Conservation (phyloP, 192 early-diverging fungal species). For the Backusella circina region DNA sequence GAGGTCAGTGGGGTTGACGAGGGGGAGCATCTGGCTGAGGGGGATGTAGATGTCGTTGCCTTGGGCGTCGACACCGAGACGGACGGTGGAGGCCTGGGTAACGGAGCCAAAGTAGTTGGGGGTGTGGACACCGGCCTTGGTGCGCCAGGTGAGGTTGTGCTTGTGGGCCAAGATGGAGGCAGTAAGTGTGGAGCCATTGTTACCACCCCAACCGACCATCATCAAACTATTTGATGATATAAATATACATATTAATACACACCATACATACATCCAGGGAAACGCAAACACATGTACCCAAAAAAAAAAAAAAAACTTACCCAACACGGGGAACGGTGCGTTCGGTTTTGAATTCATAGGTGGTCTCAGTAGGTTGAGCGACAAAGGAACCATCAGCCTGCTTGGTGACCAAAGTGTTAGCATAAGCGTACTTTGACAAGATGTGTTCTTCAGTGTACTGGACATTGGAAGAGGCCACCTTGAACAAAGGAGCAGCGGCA, state of each 20-base stretch:
- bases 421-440: conserved; percentile 84
- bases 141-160: conserved; percentile 83
- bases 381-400: conserved; percentile 63
- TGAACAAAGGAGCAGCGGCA: conserved; percentile 56
- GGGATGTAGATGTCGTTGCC: conserved; percentile 92
- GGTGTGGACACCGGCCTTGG: conserved; percentile 86
- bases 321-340: conserved; percentile 78
- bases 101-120: conserved; percentile 98
- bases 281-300: not conserved
- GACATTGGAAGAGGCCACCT: conserved; percentile 88
- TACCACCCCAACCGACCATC: conserved; percentile 99
- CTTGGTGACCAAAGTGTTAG: conserved; percentile 79
- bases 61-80: conserved; percentile 83
- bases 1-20: conserved; percentile 95
- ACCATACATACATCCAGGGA: not conserved
- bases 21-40: conserved; percentile 90
- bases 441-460: conserved; percentile 79
- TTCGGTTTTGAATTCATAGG: conserved; percentile 89
- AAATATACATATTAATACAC: not conserved
- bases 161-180: conserved; percentile 96
- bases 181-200: conserved; percentile 98
- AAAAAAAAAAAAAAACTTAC: conserved; percentile 41
- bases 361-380: conserved; percentile 82
- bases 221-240: conserved; percentile 64
- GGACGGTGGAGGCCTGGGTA: conserved; percentile 93